A percentile compares a stretch with the other conserved stretches of the same genome.
Evolutionary conservation across 1,284 basidiomycete species (phyloP).

Genomic region (Rhizoctonia solani): DNA sequence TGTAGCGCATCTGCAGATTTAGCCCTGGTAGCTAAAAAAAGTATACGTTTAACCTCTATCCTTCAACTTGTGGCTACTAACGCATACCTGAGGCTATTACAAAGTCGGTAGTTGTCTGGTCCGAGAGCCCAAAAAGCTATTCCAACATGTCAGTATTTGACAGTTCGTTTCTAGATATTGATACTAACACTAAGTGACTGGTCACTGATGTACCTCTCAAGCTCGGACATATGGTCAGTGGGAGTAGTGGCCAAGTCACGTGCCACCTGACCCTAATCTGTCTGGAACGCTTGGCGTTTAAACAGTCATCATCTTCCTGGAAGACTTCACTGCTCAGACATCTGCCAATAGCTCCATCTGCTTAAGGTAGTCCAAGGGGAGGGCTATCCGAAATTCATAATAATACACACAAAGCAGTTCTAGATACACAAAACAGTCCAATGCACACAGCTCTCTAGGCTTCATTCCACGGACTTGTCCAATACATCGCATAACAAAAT

Average conservation of each 20-base stretch:
- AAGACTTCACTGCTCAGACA: too few species aligned
- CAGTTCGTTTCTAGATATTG: background rate
- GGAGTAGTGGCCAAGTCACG: background rate
- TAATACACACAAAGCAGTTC: too few species aligned
- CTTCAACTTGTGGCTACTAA: background rate
- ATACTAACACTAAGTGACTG: conserved; percentile 74
- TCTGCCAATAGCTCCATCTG: too few species aligned
- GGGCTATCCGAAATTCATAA: too few species aligned
- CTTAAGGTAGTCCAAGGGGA: too few species aligned
- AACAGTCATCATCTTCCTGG: too few species aligned
- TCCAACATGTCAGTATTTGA: background rate
- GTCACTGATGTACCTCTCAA: conserved; percentile 83
- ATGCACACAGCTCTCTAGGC: too few species aligned
- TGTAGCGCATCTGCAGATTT: conserved; percentile 81
- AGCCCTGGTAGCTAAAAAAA: conserved; percentile 67
- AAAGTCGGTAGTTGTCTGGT: conserved; percentile 82
- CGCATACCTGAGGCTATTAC: conserved; percentile 77
- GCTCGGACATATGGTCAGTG: conserved; percentile 45
- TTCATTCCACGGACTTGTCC: background rate
- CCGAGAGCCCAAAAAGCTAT: conserved; percentile 80
- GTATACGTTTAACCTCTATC: background rate
- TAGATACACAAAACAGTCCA: too few species aligned
- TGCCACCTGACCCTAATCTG: background rate
- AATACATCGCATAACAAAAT: background rate
- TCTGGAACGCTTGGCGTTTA: too few species aligned